Percentiles rank a stretch among this genome's conserved stretches.
Conservation (phyloP, 495 filamentous ascomycete species). For the Aspergillus homomorphus region DNA sequence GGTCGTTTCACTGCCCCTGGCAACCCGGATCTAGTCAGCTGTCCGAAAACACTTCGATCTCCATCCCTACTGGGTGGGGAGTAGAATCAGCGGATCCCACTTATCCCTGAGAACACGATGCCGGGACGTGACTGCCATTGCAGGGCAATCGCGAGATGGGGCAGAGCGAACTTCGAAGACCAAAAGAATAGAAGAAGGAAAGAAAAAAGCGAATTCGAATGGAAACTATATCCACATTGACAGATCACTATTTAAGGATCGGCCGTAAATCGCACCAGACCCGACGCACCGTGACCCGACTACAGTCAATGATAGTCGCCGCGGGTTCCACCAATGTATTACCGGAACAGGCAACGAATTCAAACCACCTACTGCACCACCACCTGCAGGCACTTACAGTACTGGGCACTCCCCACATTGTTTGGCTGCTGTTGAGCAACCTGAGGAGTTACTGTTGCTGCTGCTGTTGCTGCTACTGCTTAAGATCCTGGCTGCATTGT, state of each 20-base stretch:
- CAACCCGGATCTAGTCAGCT: slow-evolving; percentile 1
- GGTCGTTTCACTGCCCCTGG: slow-evolving; percentile 5
- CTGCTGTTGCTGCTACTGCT: not conserved
- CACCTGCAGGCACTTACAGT: slow-evolving; percentile 1
- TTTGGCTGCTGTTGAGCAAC: not conserved
- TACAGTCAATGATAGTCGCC: slow-evolving; percentile 12
- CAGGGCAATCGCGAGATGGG: not conserved
- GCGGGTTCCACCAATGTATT: slow-evolving; percentile 12
- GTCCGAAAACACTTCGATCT: too few species aligned
- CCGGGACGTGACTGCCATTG: not conserved
- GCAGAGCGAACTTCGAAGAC: not conserved
- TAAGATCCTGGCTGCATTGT: slow-evolving; percentile 11
- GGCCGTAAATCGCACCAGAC: slow-evolving; percentile 9
- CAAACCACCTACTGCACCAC: not conserved
- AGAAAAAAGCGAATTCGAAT: not conserved
- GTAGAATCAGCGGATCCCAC: too few species aligned
- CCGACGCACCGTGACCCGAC: slow-evolving; percentile 8
- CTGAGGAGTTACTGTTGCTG: not conserved
- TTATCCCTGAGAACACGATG: too few species aligned
- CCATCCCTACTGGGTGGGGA: too few species aligned
- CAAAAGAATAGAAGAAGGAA: not conserved
- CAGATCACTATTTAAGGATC: slow-evolving; percentile 10
- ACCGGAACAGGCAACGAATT: slow-evolving; percentile 13
- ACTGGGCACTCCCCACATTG: slow-evolving; percentile 7
- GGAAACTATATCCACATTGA: not conserved